Evolutionary conservation across 2,329 filamentous ascomycete genomes (phyloP), one percentile per base, ranked within the genome.

Genomic region (Xylariaceae sp.): DNA sequence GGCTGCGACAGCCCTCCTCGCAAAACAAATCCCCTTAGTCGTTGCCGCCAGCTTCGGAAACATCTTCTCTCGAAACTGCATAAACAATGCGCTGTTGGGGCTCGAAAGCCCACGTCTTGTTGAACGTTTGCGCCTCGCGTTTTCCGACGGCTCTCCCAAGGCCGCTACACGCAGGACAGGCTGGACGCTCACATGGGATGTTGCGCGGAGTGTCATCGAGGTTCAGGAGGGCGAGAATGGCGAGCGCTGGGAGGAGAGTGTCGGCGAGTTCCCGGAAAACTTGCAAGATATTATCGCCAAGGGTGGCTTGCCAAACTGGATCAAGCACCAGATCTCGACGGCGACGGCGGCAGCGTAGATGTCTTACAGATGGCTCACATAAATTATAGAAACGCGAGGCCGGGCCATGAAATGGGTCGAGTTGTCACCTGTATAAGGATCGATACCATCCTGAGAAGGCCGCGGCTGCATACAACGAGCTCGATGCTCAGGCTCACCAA

Each of bases 131-230:
- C 75, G 88, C 36, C n/a, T n/a, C n/a, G n/a, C n/a, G n/a, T n/a
- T n/a, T n/a, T n/a, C n/a, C n/a, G n/a, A n/a, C n/a, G n/a, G 36
- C n/a, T n/a, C 6, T 5, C n/a, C 16, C 9, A 39, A 29, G n/a
- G 26, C 18, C 1, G 21, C 10, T 15, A 51, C 48, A 2, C 16
- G 16, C 3, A 26, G 43, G 22, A 44, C 21, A 7, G 18, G 89
- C 16, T 96, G 90, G 91, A 91, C 76, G 44, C 76, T 95, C 30
- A 77, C 80, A 5, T 95, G 89, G 90, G 89, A 95, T 69, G 82
- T 95, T 10, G 74, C 80, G 88, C 95, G 72, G 73, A 46, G 34
- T 15, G n/a, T 21, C 10, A 16, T 53, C 12, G 16, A 53, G 7
- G 40, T 49, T 12, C 45, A 40, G 32, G 45, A 48, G 26, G 43